Evolutionary conservation across 108 stramenopile species (phyloP).

Genomic region (Cyclotella kingstonii): DNA sequence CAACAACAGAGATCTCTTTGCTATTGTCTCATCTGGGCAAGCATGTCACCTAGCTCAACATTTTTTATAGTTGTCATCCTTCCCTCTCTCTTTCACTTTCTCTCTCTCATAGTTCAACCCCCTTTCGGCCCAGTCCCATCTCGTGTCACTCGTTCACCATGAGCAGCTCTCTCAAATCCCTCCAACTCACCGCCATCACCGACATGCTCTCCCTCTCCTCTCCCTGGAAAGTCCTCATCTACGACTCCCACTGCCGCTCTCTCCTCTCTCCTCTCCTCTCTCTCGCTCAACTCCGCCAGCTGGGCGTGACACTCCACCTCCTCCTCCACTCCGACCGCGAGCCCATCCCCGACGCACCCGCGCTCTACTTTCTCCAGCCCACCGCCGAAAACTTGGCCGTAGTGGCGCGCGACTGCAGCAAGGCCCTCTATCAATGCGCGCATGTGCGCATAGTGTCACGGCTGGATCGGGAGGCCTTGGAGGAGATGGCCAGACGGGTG

Average conservation of each 20-base stretch:
- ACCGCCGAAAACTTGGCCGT: slow-evolving; percentile 87
- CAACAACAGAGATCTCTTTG: too few relatives aligned
- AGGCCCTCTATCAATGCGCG: slow-evolving; percentile 70
- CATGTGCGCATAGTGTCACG: slow-evolving; percentile 88
- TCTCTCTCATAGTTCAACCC: background rate
- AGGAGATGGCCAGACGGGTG: slow-evolving; percentile 88
- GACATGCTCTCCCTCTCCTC: slow-evolving; percentile 57
- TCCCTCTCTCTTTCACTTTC: background rate
- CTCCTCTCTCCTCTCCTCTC: slow-evolving; percentile 95
- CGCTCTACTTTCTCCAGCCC: slow-evolving; percentile 94
- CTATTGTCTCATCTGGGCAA: too few relatives aligned
- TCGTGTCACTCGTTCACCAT: background rate
- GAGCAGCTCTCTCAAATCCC: slow-evolving; percentile 53
- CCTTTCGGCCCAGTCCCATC: background rate
- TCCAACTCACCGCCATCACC: slow-evolving; percentile 74
- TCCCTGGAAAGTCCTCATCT: slow-evolving; percentile 98
- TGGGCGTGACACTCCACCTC: slow-evolving; percentile 97
- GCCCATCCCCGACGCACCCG: slow-evolving; percentile 95
- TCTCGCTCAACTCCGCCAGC: slow-evolving; percentile 90
- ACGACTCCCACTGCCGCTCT: slow-evolving; percentile 90
- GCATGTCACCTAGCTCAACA: too few relatives aligned
- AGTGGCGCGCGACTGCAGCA: slow-evolving; percentile 87
- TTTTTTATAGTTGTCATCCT: background rate
- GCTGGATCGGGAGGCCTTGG: slow-evolving; percentile 89
- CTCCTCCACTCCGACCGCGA: slow-evolving; percentile 85